Percentiles rank a stretch among this genome's conserved stretches.
phyloP scores from a whole-genome alignment of 129 eudicot genomes.

The Lonicera japonica region DNA sequence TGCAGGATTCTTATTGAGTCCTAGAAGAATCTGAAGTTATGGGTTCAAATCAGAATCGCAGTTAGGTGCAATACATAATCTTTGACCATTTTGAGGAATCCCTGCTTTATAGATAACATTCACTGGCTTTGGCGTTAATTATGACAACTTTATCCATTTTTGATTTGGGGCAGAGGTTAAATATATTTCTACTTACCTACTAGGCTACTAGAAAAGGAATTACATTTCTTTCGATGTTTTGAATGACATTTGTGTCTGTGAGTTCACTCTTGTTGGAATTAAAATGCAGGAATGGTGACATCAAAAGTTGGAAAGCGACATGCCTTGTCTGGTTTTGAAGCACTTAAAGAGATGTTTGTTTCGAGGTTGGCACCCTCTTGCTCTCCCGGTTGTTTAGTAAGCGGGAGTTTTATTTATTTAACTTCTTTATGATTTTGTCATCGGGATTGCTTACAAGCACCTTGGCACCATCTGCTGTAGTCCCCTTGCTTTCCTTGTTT shows the following conservation, averaged over 20 bases:
- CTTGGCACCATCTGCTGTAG: not conserved
- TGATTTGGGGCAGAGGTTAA: not conserved
- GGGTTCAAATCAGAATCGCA: no score
- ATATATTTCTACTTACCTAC: not conserved
- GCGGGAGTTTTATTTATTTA: no score
- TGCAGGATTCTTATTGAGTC: no score
- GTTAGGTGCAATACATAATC: no score
- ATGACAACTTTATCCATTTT: no score
- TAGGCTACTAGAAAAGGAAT: not conserved
- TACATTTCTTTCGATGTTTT: not conserved
- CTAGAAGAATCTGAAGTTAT: no score
- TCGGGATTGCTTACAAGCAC: not conserved
- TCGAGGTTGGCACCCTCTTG: slow-evolving; percentile 40
- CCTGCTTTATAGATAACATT: no score
- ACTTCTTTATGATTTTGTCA: not conserved
- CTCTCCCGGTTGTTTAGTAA: slow-evolving; percentile 4
- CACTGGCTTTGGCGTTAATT: no score
- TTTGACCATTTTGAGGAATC: no score
- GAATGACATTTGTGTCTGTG: not conserved
- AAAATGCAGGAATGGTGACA: slow-evolving; percentile 83
- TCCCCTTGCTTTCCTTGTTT: not conserved
- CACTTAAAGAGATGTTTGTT: slow-evolving; percentile 77
- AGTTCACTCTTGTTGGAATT: not conserved
- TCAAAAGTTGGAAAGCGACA: slow-evolving; percentile 99
- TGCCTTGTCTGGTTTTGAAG: slow-evolving; percentile 90